These are phyloP conservation scores for Trapa incisa DNA, from an alignment of 345 rosid species.

Conservation along the genomic window DNA sequence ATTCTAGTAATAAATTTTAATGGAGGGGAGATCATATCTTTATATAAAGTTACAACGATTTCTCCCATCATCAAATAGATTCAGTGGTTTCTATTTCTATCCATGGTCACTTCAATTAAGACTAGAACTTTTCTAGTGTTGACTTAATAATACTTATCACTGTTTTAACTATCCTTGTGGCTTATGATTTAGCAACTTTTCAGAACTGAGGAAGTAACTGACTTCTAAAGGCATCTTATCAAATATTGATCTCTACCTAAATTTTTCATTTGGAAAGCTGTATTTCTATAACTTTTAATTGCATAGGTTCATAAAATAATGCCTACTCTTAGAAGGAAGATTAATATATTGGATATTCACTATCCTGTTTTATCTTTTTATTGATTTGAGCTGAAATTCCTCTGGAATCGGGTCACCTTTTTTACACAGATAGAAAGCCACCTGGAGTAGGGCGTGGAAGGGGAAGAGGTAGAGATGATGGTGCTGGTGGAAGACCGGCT, in stretches of 20 bases:
- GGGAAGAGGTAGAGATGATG: constrained; percentile 79
- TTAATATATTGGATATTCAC: background rate
- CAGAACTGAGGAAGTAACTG: no score
- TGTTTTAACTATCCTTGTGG: no score
- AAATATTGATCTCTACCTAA: background rate
- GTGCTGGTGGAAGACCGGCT: constrained; percentile 44
- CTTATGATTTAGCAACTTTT: no score
- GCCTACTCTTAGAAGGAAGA: background rate
- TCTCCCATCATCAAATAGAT: background rate
- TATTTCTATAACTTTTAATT: background rate
- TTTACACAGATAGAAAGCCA: constrained; percentile 52
- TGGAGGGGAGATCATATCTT: background rate
- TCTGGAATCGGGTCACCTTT: background rate
- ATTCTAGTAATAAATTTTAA: background rate
- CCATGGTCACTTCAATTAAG: no score
- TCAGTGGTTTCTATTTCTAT: background rate
- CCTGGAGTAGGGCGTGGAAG: constrained; percentile 77
- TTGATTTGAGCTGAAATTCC: background rate
- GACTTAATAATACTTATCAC: no score
- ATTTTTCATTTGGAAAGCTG: background rate
- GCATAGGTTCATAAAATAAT: background rate
- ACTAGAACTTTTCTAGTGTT: no score
- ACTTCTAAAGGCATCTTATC: no score
- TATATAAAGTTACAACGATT: background rate
- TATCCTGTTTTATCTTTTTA: background rate